Conservation (phyloP, 306 rosid species). For the Medicago ruthenica region DNA sequence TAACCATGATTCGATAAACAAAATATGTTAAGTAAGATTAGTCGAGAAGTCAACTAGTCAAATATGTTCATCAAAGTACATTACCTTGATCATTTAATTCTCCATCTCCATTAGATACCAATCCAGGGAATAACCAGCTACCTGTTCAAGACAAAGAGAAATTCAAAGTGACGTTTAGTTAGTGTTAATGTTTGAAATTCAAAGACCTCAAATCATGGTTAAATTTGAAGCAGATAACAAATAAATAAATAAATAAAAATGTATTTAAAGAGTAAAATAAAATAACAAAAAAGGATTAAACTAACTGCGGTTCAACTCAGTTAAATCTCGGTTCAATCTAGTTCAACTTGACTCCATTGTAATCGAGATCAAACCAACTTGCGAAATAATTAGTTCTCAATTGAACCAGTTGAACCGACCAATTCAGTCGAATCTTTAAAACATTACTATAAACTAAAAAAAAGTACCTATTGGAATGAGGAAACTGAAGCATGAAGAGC, state of each 20-base stretch:
- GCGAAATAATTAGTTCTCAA: not conserved
- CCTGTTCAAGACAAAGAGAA: conserved; percentile 50
- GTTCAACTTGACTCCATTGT: not conserved
- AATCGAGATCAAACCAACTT: not conserved
- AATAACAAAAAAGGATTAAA: no score
- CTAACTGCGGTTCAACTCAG: no score
- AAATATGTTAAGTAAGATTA: not conserved
- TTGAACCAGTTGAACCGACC: not conserved
- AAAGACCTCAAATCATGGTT: not conserved
- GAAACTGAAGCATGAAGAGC: conserved; percentile 72
- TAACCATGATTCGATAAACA: not conserved
- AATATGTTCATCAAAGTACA: not conserved
- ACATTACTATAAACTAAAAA: not conserved
- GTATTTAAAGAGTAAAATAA: not conserved
- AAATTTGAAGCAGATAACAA: no score
- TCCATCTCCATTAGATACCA: not conserved
- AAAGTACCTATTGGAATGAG: conserved; percentile 63
- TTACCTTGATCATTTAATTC: conserved; percentile 50
- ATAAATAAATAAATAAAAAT: no score
- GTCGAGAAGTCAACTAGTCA: not conserved
- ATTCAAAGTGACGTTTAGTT: not conserved
- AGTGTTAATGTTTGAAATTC: not conserved
- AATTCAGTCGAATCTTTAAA: not conserved
- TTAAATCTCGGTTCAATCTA: not conserved
- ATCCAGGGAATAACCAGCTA: conserved; percentile 49